Conservation (phyloP, 139 green algal genomes). For the Asterochloris erici region DNA sequence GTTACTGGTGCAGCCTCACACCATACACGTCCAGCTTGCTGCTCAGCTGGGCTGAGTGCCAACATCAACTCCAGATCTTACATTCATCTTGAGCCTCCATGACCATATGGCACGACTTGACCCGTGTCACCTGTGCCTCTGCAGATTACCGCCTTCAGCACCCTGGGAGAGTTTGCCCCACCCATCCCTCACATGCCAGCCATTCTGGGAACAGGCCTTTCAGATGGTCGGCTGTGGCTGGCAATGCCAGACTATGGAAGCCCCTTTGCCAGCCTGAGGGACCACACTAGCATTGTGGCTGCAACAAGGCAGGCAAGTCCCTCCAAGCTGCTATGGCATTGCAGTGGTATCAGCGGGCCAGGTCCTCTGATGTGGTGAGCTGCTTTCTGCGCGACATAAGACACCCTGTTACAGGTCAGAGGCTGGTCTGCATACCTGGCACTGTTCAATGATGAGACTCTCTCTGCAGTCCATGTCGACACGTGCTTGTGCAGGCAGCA, state of each 20-base stretch:
- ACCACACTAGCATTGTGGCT: slow-evolving; percentile 5
- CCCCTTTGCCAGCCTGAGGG: slow-evolving; percentile 1
- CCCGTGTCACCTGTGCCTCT: background rate
- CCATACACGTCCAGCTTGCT: background rate
- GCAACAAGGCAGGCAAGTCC: background rate
- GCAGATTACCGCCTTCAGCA: background rate
- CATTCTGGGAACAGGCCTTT: background rate
- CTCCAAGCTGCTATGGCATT: too few relatives aligned
- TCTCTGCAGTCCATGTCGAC: too few relatives aligned
- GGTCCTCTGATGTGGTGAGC: too few relatives aligned
- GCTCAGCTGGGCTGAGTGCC: background rate
- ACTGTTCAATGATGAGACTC: too few relatives aligned
- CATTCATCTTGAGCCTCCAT: background rate
- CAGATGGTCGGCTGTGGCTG: background rate
- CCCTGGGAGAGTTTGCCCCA: background rate
- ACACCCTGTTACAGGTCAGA: too few relatives aligned
- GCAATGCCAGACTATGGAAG: slow-evolving; percentile 3
- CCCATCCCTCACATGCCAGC: background rate
- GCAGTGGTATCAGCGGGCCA: too few relatives aligned
- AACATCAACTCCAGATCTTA: background rate
- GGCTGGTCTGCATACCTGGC: too few relatives aligned
- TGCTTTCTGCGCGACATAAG: too few relatives aligned
- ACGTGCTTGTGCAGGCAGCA: too few relatives aligned
- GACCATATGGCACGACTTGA: background rate
- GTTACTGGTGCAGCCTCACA: background rate